These are phyloP conservation scores for Colletotrichum lini DNA, from an alignment of 2,329 filamentous ascomycete species.

Conservation along the genomic window DNA sequence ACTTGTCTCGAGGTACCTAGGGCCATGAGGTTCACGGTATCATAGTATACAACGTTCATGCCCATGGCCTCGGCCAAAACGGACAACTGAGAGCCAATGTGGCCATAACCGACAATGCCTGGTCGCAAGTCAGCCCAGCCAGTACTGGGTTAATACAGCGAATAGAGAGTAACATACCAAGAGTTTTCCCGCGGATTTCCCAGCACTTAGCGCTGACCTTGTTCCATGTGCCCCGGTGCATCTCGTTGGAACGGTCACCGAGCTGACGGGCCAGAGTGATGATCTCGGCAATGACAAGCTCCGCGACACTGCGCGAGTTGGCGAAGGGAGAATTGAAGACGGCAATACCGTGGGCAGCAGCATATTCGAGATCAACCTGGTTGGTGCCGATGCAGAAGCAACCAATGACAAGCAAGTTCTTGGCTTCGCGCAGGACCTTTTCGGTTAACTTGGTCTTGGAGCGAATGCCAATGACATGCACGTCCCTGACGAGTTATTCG, in stretches of 20 bases:
- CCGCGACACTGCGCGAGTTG: slow-evolving; percentile 96
- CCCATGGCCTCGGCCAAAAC: slow-evolving; percentile 98
- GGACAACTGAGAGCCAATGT: slow-evolving; percentile 96
- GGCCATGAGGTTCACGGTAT: slow-evolving; percentile 94
- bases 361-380: slow-evolving; percentile 89
- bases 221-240: slow-evolving; percentile 97
- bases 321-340: slow-evolving; percentile 99
- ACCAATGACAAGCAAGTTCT: slow-evolving; percentile 94
- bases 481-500: slow-evolving; percentile 72
- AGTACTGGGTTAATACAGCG: not conserved
- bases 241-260: slow-evolving; percentile 91
- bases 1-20: slow-evolving; percentile 91
- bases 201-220: slow-evolving; percentile 97
- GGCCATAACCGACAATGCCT: slow-evolving; percentile 96
- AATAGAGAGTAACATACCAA: slow-evolving; percentile 68
- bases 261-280: slow-evolving; percentile 93
- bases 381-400: slow-evolving; percentile 99
- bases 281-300: slow-evolving; percentile 95
- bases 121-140: slow-evolving; percentile 22
- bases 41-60: slow-evolving; percentile 98
- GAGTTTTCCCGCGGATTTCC: slow-evolving; percentile 97
- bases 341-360: slow-evolving; percentile 88
- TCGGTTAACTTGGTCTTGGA: slow-evolving; percentile 97
- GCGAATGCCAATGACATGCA: slow-evolving; percentile 97
- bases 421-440: slow-evolving; percentile 87